These are phyloP conservation scores for Solanum aculeatissimum DNA, from an alignment of 305 asterid genomes.

Conservation along the genomic window DNA sequence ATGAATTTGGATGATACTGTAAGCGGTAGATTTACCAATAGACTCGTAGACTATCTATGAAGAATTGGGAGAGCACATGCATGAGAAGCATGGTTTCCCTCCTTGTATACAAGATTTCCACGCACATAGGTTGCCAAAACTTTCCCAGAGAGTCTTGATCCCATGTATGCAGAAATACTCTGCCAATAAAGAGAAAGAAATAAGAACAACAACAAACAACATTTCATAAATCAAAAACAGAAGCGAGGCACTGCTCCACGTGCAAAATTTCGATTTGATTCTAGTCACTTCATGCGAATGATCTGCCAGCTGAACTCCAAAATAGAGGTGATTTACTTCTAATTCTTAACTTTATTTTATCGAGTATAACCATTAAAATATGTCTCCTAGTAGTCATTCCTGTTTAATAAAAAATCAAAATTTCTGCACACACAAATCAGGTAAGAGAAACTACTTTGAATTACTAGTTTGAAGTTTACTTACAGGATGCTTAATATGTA, in stretches of 20 bases:
- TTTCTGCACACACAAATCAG: neutral
- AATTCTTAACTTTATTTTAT: neutral
- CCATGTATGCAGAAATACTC: slow-evolving; percentile 84
- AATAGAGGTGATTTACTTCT: neutral
- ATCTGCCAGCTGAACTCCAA: neutral
- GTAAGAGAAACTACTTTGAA: neutral
- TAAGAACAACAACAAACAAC: neutral
- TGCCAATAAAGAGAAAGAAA: slow-evolving; percentile 12
- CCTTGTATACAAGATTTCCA: slow-evolving; percentile 67
- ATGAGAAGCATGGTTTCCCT: slow-evolving; percentile 55
- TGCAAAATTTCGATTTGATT: neutral
- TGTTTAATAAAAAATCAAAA: neutral
- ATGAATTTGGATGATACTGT: neutral
- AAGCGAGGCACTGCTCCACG: neutral
- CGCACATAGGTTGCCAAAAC: slow-evolving; percentile 67
- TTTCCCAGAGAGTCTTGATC: slow-evolving; percentile 69
- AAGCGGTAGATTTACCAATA: neutral
- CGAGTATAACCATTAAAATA: neutral
- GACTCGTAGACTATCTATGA: neutral
- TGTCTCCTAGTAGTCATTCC: neutral
- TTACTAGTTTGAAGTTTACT: neutral
- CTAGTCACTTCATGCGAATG: neutral
- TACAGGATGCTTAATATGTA: slow-evolving; percentile 70
- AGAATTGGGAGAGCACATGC: slow-evolving; percentile 67
- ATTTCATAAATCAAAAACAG: neutral